Percentiles rank a stretch among this genome's conserved stretches.
Evolutionary conservation across 2,329 filamentous ascomycete species (phyloP).

Genomic region (Colletotrichum scovillei): DNA sequence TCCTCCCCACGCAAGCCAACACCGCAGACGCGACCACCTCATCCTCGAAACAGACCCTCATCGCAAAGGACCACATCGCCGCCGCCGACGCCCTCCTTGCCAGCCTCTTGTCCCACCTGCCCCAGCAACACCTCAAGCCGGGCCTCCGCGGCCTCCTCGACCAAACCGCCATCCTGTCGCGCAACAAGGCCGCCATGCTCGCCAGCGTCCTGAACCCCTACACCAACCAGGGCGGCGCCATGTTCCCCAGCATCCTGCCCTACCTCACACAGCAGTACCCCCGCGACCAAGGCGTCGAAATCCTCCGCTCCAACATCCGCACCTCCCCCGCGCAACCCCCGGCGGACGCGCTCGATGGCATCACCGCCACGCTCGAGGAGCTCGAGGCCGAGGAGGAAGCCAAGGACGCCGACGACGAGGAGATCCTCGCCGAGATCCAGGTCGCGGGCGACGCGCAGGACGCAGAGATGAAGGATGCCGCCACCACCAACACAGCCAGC

Average conservation of each 20-base stretch:
- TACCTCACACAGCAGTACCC: slow-evolving; percentile 78
- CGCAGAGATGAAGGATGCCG: slow-evolving; percentile 43
- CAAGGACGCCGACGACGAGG: slow-evolving; percentile 59
- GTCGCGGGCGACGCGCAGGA: slow-evolving; percentile 51
- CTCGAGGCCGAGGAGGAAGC: slow-evolving; percentile 48
- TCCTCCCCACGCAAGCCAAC: slow-evolving; percentile 62
- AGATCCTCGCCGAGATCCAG: slow-evolving; percentile 44
- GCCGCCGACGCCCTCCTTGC: slow-evolving; percentile 74
- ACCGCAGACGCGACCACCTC: slow-evolving; percentile 45
- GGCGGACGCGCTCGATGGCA: slow-evolving; percentile 14
- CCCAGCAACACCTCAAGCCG: slow-evolving; percentile 75
- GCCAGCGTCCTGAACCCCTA: slow-evolving; percentile 86
- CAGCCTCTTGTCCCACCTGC: slow-evolving; percentile 70
- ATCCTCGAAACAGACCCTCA: slow-evolving; percentile 50
- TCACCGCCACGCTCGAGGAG: slow-evolving; percentile 39
- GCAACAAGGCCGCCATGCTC: slow-evolving; percentile 78
- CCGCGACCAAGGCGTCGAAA: slow-evolving; percentile 74
- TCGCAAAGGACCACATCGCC: slow-evolving; percentile 56
- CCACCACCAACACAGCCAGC: not conserved
- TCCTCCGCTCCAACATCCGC: slow-evolving; percentile 71
- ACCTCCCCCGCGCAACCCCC: slow-evolving; percentile 42
- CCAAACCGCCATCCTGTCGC: slow-evolving; percentile 79
- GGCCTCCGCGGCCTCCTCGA: slow-evolving; percentile 81
- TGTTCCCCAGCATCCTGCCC: slow-evolving; percentile 81
- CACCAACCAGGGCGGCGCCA: slow-evolving; percentile 70